Conservation (phyloP, 257 asterid species). For the Solanum paucissectum region DNA sequence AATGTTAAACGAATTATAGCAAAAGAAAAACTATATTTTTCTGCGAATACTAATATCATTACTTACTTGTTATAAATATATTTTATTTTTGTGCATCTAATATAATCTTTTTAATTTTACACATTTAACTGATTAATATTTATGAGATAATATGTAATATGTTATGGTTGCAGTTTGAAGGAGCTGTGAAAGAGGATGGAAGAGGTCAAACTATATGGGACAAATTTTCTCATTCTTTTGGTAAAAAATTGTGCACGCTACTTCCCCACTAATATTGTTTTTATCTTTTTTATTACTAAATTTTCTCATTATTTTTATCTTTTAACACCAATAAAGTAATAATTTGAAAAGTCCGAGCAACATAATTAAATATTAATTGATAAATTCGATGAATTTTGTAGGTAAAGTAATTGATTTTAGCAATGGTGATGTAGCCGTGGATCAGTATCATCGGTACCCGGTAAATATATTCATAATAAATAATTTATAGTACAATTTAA, state of each 20-base stretch:
- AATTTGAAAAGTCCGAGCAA: neutral
- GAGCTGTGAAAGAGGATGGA: conserved; percentile 80
- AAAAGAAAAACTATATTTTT: no score
- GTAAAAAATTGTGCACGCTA: neutral
- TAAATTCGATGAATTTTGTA: conserved; percentile 1
- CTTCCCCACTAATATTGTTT: neutral
- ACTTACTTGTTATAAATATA: no score
- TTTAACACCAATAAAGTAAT: neutral
- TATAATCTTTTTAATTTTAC: no score
- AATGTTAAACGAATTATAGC: no score
- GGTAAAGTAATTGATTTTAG: conserved; percentile 70
- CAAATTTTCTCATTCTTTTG: conserved; percentile 49
- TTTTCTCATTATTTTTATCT: no score
- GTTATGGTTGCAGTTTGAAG: conserved; percentile 47
- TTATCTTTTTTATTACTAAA: no score
- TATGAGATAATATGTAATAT: neutral
- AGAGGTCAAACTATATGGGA: conserved; percentile 83
- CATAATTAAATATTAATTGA: neutral
- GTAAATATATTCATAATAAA: conserved; percentile 12
- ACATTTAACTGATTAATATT: neutral
- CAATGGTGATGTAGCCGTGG: conserved; percentile 71
- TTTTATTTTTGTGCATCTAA: no score
- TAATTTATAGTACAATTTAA: neutral
- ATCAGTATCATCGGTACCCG: conserved; percentile 62
- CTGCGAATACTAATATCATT: no score